Evolutionary conservation across 1,284 basidiomycete genomes (phyloP).

Genomic region (Cerioporus squamosus): DNA sequence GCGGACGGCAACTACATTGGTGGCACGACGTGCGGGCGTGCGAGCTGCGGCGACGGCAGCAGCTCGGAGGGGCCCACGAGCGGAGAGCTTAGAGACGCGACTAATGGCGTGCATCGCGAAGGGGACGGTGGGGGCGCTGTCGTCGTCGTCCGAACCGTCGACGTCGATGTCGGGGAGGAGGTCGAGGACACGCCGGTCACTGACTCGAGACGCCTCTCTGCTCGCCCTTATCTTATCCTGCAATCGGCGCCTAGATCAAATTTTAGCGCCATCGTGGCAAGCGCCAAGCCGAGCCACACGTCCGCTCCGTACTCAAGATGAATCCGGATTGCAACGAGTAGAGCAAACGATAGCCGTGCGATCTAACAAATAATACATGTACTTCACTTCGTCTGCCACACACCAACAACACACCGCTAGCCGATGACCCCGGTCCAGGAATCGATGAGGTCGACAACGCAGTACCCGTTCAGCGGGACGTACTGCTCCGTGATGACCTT

Average conservation of each 20-base stretch:
- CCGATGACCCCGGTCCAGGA: conserved; percentile 70
- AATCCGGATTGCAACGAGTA: no score
- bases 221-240: conserved; percentile 8
- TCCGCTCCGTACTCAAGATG: no score
- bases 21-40: conserved; percentile 44
- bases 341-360: no score
- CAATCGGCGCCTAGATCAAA: not conserved
- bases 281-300: no score
- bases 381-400: no score
- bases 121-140: not conserved
- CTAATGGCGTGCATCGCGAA: conserved; percentile 30
- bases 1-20: conserved; percentile 37
- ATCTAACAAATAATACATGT: no score
- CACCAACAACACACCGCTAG: not conserved
- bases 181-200: no score
- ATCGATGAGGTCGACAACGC: conserved; percentile 86
- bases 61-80: conserved; percentile 30
- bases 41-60: conserved; percentile 54
- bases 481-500: conserved; percentile 98
- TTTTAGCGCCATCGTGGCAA: no score
- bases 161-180: no score
- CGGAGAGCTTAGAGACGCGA: conserved; percentile 22
- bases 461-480: conserved; percentile 87
- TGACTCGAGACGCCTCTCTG: not conserved
- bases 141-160: conserved; percentile 5